Evolutionary conservation across 495 filamentous ascomycete genomes (phyloP), one percentile per base, ranked within the genome.

Genomic region (Xylaria bambusicola): DNA sequence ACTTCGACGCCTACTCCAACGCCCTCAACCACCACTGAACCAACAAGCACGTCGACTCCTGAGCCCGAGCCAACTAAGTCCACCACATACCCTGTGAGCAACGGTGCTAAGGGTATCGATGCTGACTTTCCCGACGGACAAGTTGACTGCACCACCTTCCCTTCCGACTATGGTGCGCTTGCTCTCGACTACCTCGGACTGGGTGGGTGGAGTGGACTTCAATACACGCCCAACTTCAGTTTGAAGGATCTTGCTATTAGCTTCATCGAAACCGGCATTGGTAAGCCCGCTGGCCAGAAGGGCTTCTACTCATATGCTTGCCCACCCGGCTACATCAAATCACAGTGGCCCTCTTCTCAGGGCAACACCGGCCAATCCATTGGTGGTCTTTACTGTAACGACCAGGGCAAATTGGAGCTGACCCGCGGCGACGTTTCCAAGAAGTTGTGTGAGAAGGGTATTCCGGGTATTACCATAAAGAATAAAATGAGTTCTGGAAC

Each of bases 301-400:
- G 87, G 85, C 38, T 89, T 91, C 77, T 97, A 94, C 82, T 96
- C 93, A 5, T 98, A 98, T 67, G 90, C 89, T 51, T 98, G 94
- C 78, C 93, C 94, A 6, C 69, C 86, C 45, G 93, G 93, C 52
- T 97, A 92, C 78, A 87, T 93, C 66, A 97, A 97, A 83, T 82
- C 87, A 38, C 93, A 98, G 74, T 98, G 92, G 92, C 94, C 95
- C 35, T 52, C 66, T 60, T 24, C 82, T 71, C 94, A 98, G 78
- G 95, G 94, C 36, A 65, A 74, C 40, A 91, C 88, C 47, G 88
- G 88, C 31, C 88, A 98, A 77, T 96, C 92, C 36, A 81, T 96
- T 44, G 94, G 94, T 74, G 94, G 94, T 63, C 75, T 98, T 24
- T 80, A 83, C 68, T 98, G 94, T 84, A 86, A 89, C 68, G 64